Percentiles rank a stretch among this genome's conserved stretches.
Conservation (phyloP, 805 yeast species). For the Sugiyamaella boreocaroliniensis region DNA sequence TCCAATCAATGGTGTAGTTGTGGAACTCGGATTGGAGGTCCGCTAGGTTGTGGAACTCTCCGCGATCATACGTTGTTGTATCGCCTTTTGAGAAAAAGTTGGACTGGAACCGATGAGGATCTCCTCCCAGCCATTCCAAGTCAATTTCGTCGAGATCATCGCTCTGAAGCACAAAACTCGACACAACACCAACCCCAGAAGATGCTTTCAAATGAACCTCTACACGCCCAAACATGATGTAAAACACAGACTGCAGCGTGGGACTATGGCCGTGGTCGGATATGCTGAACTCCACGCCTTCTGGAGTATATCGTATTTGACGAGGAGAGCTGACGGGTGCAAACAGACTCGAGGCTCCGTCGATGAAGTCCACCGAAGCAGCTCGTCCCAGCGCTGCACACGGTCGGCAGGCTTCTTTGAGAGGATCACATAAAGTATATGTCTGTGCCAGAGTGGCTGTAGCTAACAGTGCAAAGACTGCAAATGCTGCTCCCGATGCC, state of each 20-base stretch:
- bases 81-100: constrained; percentile 72
- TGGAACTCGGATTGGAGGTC: constrained; percentile 56
- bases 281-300: constrained; percentile 57
- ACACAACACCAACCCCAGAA: constrained; percentile 68
- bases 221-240: constrained; percentile 82
- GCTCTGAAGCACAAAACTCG: constrained; percentile 72
- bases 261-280: constrained; percentile 69
- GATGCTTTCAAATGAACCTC: constrained; percentile 69
- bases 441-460: constrained; percentile 21
- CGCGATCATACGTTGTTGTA: constrained; percentile 71
- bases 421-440: constrained; percentile 40
- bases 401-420: constrained; percentile 37
- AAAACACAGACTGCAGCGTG: constrained; percentile 65
- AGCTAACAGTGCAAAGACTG: neutral
- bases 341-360: constrained; percentile 15
- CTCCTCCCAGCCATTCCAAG: constrained; percentile 81
- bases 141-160: constrained; percentile 90
- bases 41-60: constrained; percentile 55
- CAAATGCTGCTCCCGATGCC: too few species aligned
- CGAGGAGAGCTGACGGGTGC: constrained; percentile 20
- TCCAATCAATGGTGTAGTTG: constrained; percentile 83
- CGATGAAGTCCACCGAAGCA: constrained; percentile 45
- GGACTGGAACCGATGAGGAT: constrained; percentile 63
- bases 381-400: constrained; percentile 60
- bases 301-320: constrained; percentile 37